Base-by-base conservation (phyloP, 306 rosid species). In the Fragaria iinumae region DNA sequence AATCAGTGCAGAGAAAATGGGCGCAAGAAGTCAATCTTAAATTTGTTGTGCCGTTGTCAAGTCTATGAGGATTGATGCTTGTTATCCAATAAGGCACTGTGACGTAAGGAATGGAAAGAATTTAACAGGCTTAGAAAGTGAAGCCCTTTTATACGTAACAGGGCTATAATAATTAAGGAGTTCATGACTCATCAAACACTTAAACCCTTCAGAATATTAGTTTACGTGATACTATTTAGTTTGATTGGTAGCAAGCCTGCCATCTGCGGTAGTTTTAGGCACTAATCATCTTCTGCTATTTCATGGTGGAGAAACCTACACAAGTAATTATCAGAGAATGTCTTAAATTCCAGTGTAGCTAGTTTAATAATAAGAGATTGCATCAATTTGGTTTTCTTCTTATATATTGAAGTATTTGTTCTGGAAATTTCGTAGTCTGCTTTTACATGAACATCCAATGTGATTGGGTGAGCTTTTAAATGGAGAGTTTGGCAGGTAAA, bases 101-200 rank as follows among this genome's bases (percentile, higher is more conserved):
- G 83, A 87, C 84, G 79, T 72, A 74, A 50, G 76, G 69, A 79
- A 75, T 65, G 48, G 62, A 67, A 78, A 66, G 76, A 66, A 62
- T 74, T 45, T n/a, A 63, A 32, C 64, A 64, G 57, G 74, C 18
- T 71, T 72, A 12, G 73, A 57, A 82, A 77, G 77, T 41, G 55
- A 60, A 50, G 2, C 20, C 70, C n/a, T 27, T 81, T 50, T 44
- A 62, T 62, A 63, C 70, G 50, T 53, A 56, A 59, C 62, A 45
- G 50, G 50, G 41, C 49, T 6, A 36, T 59, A 27, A 38, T 59
- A 34, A 47, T 73, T 79, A 78, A 69, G 79, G 85, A 82, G 80
- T 81, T 86, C 77, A 77, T 88, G 95, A 91, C 87, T 89, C 91
- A 80, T 84, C 21, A 67, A 16, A 79, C 95, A 90, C 91, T 89